These are phyloP conservation scores for Aspergillus carlsbadensis DNA, from an alignment of 495 filamentous ascomycete species.

Conservation along the genomic window DNA sequence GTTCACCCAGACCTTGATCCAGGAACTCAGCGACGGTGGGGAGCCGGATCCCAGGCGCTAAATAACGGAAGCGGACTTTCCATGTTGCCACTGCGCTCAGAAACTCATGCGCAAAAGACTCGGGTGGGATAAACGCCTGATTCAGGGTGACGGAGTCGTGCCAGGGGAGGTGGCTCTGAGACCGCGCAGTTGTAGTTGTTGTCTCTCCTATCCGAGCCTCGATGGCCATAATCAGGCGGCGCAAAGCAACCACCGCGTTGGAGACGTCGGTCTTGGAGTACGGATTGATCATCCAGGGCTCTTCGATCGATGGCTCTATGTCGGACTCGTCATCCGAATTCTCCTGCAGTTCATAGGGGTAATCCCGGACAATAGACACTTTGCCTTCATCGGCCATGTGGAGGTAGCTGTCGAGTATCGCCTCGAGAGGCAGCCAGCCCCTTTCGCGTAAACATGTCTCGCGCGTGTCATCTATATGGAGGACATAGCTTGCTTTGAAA, in stretches of 20 bases:
- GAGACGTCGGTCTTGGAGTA: slow-evolving; percentile 13
- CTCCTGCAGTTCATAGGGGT: too few species aligned
- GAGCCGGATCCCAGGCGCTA: slow-evolving; percentile 15
- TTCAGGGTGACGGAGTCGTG: slow-evolving; percentile 8
- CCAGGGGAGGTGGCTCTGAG: slow-evolving; percentile 8
- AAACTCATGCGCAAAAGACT: slow-evolving; percentile 5
- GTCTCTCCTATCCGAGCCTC: slow-evolving; percentile 6
- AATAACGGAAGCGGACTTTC: slow-evolving; percentile 12
- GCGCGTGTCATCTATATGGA: slow-evolving; percentile 5
- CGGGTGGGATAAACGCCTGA: neutral
- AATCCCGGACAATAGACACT: too few species aligned
- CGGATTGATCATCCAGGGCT: slow-evolving; percentile 10
- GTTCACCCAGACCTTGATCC: slow-evolving; percentile 6
- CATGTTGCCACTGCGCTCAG: slow-evolving; percentile 1
- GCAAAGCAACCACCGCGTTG: slow-evolving; percentile 8
- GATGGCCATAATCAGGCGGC: slow-evolving; percentile 7
- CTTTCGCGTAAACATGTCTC: slow-evolving; percentile 7
- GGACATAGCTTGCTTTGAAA: slow-evolving; percentile 14
- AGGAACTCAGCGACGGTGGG: slow-evolving; percentile 10
- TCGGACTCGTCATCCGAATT: slow-evolving; percentile 2
- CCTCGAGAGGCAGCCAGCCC: slow-evolving; percentile 19
- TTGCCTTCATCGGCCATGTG: slow-evolving; percentile 16
- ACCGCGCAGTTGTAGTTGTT: slow-evolving; percentile 1
- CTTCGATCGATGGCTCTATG: neutral
- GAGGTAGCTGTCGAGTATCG: slow-evolving; percentile 16